phyloP scores from a whole-genome alignment of 495 filamentous ascomycete species.

The Podospora comata region DNA sequence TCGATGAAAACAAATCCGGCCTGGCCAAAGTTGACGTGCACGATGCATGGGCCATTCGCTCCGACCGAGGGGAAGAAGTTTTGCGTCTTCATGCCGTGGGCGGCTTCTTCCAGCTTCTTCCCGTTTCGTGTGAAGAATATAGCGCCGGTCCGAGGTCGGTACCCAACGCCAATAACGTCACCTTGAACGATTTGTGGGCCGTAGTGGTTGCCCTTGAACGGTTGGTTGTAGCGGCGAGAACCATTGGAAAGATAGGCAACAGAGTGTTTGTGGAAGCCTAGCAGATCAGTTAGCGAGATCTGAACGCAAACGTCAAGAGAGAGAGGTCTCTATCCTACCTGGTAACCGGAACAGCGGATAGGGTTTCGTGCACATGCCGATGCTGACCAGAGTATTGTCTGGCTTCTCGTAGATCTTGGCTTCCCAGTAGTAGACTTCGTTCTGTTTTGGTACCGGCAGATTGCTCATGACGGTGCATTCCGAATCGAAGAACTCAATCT shows the following conservation, averaged over 20 bases:
- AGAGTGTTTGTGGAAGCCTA: conserved; percentile 88
- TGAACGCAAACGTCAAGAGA: not conserved
- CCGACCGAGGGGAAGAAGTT: conserved; percentile 97
- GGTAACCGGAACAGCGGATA: conserved; percentile 93
- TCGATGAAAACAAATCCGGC: conserved; percentile 98
- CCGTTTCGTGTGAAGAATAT: conserved; percentile 98
- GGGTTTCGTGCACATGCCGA: conserved; percentile 93
- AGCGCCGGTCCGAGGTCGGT: conserved; percentile 88
- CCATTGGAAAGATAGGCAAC: conserved; percentile 87
- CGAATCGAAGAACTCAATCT: conserved; percentile 97
- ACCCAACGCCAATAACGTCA: conserved; percentile 94
- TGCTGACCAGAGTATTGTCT: conserved; percentile 75
- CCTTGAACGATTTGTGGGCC: conserved; percentile 83
- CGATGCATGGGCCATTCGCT: conserved; percentile 83
- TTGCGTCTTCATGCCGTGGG: conserved; percentile 87
- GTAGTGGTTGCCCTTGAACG: conserved; percentile 73
- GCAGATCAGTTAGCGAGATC: conserved; percentile 5
- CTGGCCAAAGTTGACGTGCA: conserved; percentile 98
- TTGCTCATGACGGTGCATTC: conserved; percentile 98
- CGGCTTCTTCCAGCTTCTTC: conserved; percentile 91
- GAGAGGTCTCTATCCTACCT: conserved; percentile 48
- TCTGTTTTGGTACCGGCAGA: conserved; percentile 93
- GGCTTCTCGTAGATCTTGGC: conserved; percentile 98
- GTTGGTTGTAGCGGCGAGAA: conserved; percentile 84
- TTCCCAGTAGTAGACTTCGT: conserved; percentile 99